Conservation (phyloP, 257 asterid genomes). For the Solanum medicagineum region DNA sequence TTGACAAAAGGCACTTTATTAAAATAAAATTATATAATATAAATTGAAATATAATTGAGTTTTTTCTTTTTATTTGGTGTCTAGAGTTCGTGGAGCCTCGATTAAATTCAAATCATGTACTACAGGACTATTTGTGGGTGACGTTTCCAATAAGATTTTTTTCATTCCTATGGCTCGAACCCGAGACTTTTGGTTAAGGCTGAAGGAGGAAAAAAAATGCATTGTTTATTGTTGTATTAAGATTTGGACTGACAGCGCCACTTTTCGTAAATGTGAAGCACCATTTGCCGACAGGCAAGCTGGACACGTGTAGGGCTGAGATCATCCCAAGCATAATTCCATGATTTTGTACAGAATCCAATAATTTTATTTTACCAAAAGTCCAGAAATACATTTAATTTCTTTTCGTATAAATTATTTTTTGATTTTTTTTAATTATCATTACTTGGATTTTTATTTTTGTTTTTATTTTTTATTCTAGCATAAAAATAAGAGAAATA, state of each 20-base stretch:
- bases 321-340: background rate
- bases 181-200: fast-evolving
- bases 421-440: too few species aligned
- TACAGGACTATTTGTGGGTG: fast-evolving
- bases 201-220: too few species aligned
- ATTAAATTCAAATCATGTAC: fast-evolving
- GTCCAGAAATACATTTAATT: too few species aligned
- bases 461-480: too few species aligned
- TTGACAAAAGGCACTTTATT: too few species aligned
- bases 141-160: fast-evolving
- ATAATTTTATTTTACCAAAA: background rate
- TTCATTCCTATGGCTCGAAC: fast-evolving
- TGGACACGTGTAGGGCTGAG: background rate
- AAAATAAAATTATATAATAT: too few species aligned
- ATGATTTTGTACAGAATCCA: background rate
- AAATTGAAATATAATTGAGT: too few species aligned
- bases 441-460: too few species aligned
- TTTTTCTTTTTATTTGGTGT: too few species aligned
- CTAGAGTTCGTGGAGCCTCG: too few species aligned
- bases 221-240: background rate
- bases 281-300: background rate
- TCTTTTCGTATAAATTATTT: too few species aligned
- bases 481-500: too few species aligned
- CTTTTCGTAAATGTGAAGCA: background rate
- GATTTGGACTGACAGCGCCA: background rate